Evolutionary conservation across 2,329 filamentous ascomycete genomes (phyloP), one percentile per base, ranked within the genome.

Genomic region (Aspergillus terreus): DNA sequence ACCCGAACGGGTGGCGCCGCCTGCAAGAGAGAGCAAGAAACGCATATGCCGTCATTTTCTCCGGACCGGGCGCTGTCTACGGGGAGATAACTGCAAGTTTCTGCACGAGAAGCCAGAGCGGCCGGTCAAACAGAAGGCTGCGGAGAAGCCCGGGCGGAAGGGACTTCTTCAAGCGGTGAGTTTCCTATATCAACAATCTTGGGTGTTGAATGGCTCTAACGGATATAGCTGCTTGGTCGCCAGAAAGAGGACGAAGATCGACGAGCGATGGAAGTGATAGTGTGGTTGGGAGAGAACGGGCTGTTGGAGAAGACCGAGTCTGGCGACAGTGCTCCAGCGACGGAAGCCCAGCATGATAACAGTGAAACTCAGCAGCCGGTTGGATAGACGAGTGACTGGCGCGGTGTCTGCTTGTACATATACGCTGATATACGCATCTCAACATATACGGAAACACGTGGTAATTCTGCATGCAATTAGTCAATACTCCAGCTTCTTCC

Each of bases 161-260:
- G 70, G 73, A 27, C 63, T 78, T 46, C 70, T 71, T 48, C 71
- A 77, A 54, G 65, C 71, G 51, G 73, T 76, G 56, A 62, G 71
- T 41, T 27, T 21, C 7, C 17, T 12, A 14, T 44, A 19, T 6
- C 1, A 23, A 6, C 4, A 23, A 23, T 23, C 23, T 23, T 6
- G 5, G 14, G 14, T 38, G 14, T 38, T 14, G 15, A 42, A 46
- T 50, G 11, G 23, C 12, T n/a, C 57, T 58, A 50, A 58, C 44
- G 4, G 38, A 15, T 10, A 21, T 47, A 75, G 71, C 67, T 77
- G 50, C 58, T 76, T 40, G 70, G 68, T 32, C 70, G 69, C 45
- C 71, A 77, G 58, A 67, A 68, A 47, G 68, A 72, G 50, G 73
- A 76, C 27, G 70, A 74, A 33, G 63, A 72, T 49, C 69, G 65